These are phyloP conservation scores for Bjerkandera adusta DNA, from an alignment of 1,284 basidiomycete genomes.

Conservation along the genomic window DNA sequence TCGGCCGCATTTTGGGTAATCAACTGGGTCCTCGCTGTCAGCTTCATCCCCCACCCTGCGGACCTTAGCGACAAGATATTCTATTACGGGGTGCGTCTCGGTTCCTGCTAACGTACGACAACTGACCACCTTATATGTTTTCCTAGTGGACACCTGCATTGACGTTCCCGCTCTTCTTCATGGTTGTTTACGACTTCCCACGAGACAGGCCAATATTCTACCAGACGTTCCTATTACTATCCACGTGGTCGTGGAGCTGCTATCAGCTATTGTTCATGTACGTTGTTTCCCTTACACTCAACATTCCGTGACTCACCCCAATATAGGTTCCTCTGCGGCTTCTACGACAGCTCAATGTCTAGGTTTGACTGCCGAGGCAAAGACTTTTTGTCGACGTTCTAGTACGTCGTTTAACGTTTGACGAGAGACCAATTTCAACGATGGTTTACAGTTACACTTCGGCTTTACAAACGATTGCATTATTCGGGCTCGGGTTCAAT, in stretches of 20 bases:
- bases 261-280: slow-evolving; percentile 60
- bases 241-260: slow-evolving; percentile 55
- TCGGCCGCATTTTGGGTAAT: slow-evolving; percentile 63
- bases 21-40: slow-evolving; percentile 67
- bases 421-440: not conserved
- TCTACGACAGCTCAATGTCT: slow-evolving; percentile 35
- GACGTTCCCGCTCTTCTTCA: slow-evolving; percentile 41
- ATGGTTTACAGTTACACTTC: slow-evolving; percentile 40
- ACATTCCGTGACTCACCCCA: no score
- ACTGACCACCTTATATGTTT: slow-evolving; percentile 1
- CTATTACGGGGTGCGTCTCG: slow-evolving; percentile 52
- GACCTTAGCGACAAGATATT: slow-evolving; percentile 55
- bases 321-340: slow-evolving; percentile 56
- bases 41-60: slow-evolving; percentile 48
- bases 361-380: slow-evolving; percentile 42
- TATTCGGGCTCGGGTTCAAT: slow-evolving; percentile 75
- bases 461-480: slow-evolving; percentile 72
- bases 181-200: slow-evolving; percentile 72
- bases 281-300: not conserved
- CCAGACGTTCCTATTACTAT: slow-evolving; percentile 52
- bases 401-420: slow-evolving; percentile 42
- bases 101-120: not conserved
- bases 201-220: slow-evolving; percentile 57
- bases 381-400: slow-evolving; percentile 65
- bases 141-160: slow-evolving; percentile 42